phyloP scores from a whole-genome alignment of 805 yeast species.

The Saturnispora halmiae region DNA sequence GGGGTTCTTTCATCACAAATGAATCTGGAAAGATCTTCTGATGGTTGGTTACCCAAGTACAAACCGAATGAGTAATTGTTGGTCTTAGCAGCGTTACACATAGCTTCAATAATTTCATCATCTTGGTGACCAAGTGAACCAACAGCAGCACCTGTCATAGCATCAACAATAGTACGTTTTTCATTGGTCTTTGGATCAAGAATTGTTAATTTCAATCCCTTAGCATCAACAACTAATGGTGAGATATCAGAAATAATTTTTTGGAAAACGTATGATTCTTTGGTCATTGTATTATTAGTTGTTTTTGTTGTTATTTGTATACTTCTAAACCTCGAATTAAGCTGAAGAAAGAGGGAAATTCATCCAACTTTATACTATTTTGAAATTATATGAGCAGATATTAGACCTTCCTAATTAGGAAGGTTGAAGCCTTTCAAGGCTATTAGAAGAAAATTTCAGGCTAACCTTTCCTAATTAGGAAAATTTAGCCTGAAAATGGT shows the following conservation, averaged over 20 bases:
- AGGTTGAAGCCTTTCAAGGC: constrained; percentile 5
- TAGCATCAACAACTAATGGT: constrained; percentile 17
- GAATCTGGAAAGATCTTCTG: constrained; percentile 38
- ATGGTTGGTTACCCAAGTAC: constrained; percentile 30
- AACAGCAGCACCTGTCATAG: constrained; percentile 47
- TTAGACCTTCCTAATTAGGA: constrained; percentile 8
- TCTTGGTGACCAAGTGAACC: constrained; percentile 40
- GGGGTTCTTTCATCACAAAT: constrained; percentile 35
- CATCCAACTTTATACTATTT: not conserved
- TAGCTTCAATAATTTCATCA: constrained; percentile 31
- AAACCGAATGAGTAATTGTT: constrained; percentile 32
- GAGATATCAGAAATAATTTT: constrained; percentile 18
- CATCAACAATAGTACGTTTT: constrained; percentile 32
- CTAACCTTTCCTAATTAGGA: constrained; percentile 7
- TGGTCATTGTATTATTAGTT: constrained; percentile 7
- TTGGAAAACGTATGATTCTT: constrained; percentile 18
- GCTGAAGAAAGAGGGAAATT: not conserved
- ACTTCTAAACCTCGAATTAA: not conserved
- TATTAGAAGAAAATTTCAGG: not conserved
- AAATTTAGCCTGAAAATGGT: constrained; percentile 4
- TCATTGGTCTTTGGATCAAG: constrained; percentile 36
- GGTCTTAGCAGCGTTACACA: constrained; percentile 30
- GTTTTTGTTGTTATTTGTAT: not conserved
- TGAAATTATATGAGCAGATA: not conserved
- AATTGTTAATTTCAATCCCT: constrained; percentile 18